Evolutionary conservation across 2,329 filamentous ascomycete species (phyloP), one percentile per base, ranked within the genome.

Genomic region (Podosphaera xanthii): DNA sequence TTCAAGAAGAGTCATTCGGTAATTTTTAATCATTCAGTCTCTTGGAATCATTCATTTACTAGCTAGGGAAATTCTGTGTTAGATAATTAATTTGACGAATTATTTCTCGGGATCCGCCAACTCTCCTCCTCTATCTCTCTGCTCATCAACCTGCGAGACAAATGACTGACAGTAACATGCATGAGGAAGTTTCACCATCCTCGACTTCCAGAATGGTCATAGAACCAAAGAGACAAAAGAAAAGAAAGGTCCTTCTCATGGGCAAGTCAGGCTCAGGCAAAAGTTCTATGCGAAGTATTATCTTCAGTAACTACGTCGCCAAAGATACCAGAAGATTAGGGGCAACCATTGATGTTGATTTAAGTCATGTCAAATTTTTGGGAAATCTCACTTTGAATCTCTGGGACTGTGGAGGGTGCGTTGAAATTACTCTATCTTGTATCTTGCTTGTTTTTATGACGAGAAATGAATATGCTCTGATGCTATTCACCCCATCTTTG

Each of bases 281-380:
- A 73, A 96, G 90, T 49, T 96, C 89, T 60, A 98, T 98, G 92
- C 81, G 92, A 63, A 92, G 86, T 68, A 97, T 98, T 69, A 96
- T 98, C 70, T 98, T 98, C 73, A 95, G 87, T 76, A 97, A 97
- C 72, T 97, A 96, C 71, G 90, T 97, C 64, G 92, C 92, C 60
- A 89, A 94, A 69, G 92, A 98, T 71, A 95, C 95, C 5, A 80
- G 92, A 46, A 77, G 92, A 60, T 76, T 98, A 59, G 92, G 92
- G 64, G 92, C 92, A 0, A 98, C 92, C 10, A 97, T 98, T 69
- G 92, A 98, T 70, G 92, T 98, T 61, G 92, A 98, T 72, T 86
- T 97, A 68, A 96, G 89, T 62, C 92, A 96, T 73, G 92, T 97
- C 72, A 95, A 95, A 72, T 98, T 98, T 74, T 86, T 98, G 74